Evolutionary conservation across 2,329 filamentous ascomycete genomes (phyloP).

Genomic region (Colletotrichum endophyticum): DNA sequence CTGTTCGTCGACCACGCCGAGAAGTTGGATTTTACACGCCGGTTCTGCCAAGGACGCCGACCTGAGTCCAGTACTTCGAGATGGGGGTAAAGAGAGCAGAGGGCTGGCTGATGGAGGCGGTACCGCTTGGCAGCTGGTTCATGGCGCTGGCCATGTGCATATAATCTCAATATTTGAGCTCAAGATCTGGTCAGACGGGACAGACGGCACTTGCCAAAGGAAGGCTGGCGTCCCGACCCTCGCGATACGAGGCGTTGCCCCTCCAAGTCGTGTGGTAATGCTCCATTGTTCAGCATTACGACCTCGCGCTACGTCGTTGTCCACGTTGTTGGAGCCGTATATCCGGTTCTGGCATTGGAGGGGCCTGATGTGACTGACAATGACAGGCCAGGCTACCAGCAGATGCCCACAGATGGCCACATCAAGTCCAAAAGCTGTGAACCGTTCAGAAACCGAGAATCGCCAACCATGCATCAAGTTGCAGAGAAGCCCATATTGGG

Average conservation of each 20-base stretch:
- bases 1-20: background rate
- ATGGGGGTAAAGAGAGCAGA: background rate
- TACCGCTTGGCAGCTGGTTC: conserved; percentile 4
- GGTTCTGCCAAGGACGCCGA: conserved; percentile 1
- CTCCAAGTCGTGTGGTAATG: background rate
- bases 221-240: background rate
- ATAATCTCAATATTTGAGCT: background rate
- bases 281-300: background rate
- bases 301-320: background rate
- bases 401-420: background rate
- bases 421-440: background rate
- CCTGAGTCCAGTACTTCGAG: background rate
- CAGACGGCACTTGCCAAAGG: background rate
- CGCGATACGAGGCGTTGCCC: conserved; percentile 10
- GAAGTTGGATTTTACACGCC: background rate
- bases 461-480: background rate
- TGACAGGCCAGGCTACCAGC: background rate
- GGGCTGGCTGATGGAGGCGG: background rate
- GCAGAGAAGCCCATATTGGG: background rate
- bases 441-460: background rate
- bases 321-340: background rate
- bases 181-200: background rate
- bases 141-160: conserved; percentile 8
- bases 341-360: background rate
- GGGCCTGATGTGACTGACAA: background rate